phyloP scores from a whole-genome alignment of 2,329 filamentous ascomycete genomes.

The Ceratocystis papillata region DNA sequence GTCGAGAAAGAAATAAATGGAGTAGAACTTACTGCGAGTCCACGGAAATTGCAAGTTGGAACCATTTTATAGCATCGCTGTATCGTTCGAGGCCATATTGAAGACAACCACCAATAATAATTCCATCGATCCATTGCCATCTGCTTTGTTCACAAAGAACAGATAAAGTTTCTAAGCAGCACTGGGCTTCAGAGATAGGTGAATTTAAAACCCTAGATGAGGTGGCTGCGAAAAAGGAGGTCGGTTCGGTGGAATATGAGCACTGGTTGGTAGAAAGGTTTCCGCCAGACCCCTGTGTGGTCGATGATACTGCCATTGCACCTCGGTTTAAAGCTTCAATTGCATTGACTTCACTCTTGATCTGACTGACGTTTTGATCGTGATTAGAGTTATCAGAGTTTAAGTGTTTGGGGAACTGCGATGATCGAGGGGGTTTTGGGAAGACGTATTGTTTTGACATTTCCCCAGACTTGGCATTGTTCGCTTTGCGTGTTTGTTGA shows the following conservation, averaged over 20 bases:
- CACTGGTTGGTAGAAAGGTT: not conserved
- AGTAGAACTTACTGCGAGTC: conserved; percentile 42
- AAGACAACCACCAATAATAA: conserved; percentile 81
- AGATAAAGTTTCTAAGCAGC: conserved; percentile 60
- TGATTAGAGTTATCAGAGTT: not conserved
- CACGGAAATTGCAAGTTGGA: conserved; percentile 50
- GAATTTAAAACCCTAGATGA: not conserved
- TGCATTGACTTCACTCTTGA: not conserved
- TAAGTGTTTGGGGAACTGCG: not conserved
- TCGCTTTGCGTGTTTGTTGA: conserved; percentile 9
- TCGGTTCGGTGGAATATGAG: not conserved
- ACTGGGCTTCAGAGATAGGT: conserved; percentile 39
- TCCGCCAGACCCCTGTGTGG: not conserved
- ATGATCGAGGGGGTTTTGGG: conserved; percentile 18
- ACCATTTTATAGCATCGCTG: conserved; percentile 64
- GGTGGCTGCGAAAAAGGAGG: not conserved
- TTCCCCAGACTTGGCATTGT: not conserved
- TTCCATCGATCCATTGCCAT: conserved; percentile 88
- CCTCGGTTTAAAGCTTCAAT: not conserved
- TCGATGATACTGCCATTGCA: not conserved
- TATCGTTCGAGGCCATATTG: conserved; percentile 84
- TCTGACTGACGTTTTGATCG: not conserved
- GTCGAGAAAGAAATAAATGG: not conserved
- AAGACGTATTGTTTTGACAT: conserved; percentile 14
- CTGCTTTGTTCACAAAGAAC: conserved; percentile 66